A percentile compares a stretch with the other conserved stretches of the same genome.
Evolutionary conservation across 257 asterid genomes (phyloP).

Genomic region (Schizonepeta tenuifolia): DNA sequence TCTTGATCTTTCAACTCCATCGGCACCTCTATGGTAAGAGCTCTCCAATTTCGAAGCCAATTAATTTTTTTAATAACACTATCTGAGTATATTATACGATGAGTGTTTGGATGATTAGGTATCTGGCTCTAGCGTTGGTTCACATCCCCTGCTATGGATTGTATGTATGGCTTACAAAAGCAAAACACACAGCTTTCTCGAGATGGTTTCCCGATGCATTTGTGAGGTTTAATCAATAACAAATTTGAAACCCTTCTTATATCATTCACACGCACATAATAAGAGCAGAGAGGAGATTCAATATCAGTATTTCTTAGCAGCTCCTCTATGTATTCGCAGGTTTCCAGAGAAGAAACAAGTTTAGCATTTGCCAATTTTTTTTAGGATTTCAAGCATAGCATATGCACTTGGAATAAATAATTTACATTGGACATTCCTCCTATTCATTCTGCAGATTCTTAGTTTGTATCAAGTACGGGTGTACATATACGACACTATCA

Average conservation of each 20-base stretch:
- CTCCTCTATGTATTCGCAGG: not conserved
- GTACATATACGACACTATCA: not conserved
- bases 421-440: too few species aligned
- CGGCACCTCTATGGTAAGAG: constrained; percentile 82
- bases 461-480: not conserved
- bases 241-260: too few species aligned
- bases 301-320: not conserved
- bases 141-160: constrained; percentile 81
- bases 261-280: not conserved
- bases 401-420: not conserved
- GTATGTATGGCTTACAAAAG: constrained; percentile 60
- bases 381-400: too few species aligned
- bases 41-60: not conserved
- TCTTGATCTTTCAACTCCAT: constrained; percentile 76
- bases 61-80: not conserved
- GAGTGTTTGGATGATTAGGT: constrained; percentile 49
- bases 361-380: not conserved
- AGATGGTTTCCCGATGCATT: constrained; percentile 53
- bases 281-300: not conserved
- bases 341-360: constrained; percentile 16
- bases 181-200: constrained; percentile 52
- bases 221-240: constrained; percentile 48
- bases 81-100: not conserved
- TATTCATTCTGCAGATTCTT: too few species aligned
- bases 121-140: constrained; percentile 63